Evolutionary conservation across 2,329 filamentous ascomycete genomes (phyloP).

Genomic region (Shiraia bambusicola): DNA sequence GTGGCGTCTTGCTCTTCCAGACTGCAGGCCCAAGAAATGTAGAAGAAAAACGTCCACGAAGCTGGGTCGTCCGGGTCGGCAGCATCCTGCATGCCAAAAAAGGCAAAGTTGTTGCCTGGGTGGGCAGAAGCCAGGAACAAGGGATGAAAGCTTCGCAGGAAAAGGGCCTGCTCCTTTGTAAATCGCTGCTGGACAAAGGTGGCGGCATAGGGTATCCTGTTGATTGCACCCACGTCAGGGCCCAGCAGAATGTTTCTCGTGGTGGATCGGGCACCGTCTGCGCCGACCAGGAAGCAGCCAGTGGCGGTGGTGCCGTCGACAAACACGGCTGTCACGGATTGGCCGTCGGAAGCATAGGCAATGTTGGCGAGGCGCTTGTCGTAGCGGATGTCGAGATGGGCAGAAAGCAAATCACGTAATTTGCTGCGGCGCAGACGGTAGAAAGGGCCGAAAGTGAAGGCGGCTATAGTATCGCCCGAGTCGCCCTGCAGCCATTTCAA

Average conservation of each 20-base stretch:
- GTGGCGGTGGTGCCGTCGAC: slow-evolving; percentile 33
- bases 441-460: slow-evolving; percentile 38
- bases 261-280: slow-evolving; percentile 40
- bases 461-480: slow-evolving; percentile 40
- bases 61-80: slow-evolving; percentile 42
- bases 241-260: slow-evolving; percentile 35
- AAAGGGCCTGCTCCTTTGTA: slow-evolving; percentile 47
- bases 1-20: slow-evolving; percentile 47
- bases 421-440: slow-evolving; percentile 42
- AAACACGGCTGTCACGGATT: slow-evolving; percentile 40
- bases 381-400: slow-evolving; percentile 37
- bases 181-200: slow-evolving; percentile 50
- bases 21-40: slow-evolving; percentile 49
- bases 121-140: slow-evolving; percentile 48
- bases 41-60: slow-evolving; percentile 51
- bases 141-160: slow-evolving; percentile 49
- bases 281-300: slow-evolving; percentile 40
- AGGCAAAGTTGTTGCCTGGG: slow-evolving; percentile 48
- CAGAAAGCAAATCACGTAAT: slow-evolving; percentile 33
- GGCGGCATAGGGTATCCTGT: slow-evolving; percentile 47
- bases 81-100: slow-evolving; percentile 51
- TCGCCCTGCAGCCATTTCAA: slow-evolving; percentile 38
- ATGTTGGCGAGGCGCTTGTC: slow-evolving; percentile 44
- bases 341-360: slow-evolving; percentile 32
- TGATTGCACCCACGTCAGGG: slow-evolving; percentile 30